Evolutionary conservation across 2,329 filamentous ascomycete species (phyloP), one percentile per base, ranked within the genome.

Genomic region (Stemphylium beticola): DNA sequence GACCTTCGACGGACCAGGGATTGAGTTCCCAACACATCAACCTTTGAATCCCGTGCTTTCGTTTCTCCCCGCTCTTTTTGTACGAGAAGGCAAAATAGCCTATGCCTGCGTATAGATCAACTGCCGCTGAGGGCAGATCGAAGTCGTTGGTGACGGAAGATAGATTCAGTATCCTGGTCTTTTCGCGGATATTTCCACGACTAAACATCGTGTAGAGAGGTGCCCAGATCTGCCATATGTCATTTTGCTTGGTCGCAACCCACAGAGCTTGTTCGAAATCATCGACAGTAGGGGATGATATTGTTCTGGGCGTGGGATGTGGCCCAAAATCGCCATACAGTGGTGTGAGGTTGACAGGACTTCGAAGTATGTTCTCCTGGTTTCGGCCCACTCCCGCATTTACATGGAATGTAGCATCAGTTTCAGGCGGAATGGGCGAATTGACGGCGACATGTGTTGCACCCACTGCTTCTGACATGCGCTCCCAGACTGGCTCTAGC

Each of bases 181-280:
- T 98, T 76, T 98, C 93, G 45, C 87, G 89, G 55, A 97, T 81
- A 74, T 97, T 98, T 3, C 93, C 93, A 1, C 92, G 85, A 58
- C 89, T 92, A 74, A 98, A 98, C 93, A 97, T 97, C 22, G 92
- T 96, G 81, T 92, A 93, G 0, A 87, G 77, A 12, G 93, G 93
- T 1, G 92, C 90, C 93, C 93, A 98, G 2, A 84, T 87, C 77
- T 98, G 93, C 32, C 79, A 76, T 53, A 98, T 89, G 2, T 88
- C 89, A 53, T 85, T 82, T 72, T 96, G 92, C 47, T 82, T 85
- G 4, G 89, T 87, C 11, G 82, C 84, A 0, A 90, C 89, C 93
- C 93, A 98, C 58, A 96, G 85, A 0, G 92, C 88, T 1, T 72
- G 53, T 0, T 79, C 72, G 54, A 96, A 89, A 67, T 93, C 88